Evolutionary conservation across 345 rosid species (phyloP).

Genomic region (Anacardium occidentale): DNA sequence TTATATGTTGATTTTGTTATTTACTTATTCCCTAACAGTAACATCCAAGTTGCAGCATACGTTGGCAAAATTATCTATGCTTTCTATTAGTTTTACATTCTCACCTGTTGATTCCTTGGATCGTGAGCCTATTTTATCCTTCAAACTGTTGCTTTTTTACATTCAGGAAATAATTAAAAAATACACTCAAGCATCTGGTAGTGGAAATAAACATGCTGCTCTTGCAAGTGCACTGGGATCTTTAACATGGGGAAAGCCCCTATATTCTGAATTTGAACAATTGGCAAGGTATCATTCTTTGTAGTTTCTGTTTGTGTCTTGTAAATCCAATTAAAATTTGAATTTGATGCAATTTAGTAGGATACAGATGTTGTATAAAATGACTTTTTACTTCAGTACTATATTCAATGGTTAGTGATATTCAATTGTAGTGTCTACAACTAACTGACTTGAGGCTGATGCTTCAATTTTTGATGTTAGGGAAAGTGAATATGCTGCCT

Average conservation of each 20-base stretch:
- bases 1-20: background rate
- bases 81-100: background rate
- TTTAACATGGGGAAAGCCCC: conserved; percentile 77
- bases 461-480: conserved; percentile 30
- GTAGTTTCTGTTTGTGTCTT: background rate
- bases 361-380: background rate
- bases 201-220: conserved; percentile 62
- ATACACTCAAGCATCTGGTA: conserved; percentile 53
- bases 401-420: too few species aligned
- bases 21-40: background rate
- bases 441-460: background rate
- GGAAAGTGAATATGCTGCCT: conserved; percentile 94
- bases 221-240: conserved; percentile 83
- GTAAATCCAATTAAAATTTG: background rate
- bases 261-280: conserved; percentile 67
- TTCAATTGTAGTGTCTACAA: background rate
- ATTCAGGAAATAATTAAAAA: conserved; percentile 72
- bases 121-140: background rate
- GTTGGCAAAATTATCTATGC: background rate
- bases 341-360: background rate
- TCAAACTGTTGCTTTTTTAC: conserved; percentile 20
- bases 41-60: background rate
- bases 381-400: too few species aligned
- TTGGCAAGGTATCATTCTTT: conserved; percentile 58
- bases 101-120: background rate